Base-by-base conservation (phyloP, 495 filamentous ascomycete species). In the Penicillium pulvis region DNA sequence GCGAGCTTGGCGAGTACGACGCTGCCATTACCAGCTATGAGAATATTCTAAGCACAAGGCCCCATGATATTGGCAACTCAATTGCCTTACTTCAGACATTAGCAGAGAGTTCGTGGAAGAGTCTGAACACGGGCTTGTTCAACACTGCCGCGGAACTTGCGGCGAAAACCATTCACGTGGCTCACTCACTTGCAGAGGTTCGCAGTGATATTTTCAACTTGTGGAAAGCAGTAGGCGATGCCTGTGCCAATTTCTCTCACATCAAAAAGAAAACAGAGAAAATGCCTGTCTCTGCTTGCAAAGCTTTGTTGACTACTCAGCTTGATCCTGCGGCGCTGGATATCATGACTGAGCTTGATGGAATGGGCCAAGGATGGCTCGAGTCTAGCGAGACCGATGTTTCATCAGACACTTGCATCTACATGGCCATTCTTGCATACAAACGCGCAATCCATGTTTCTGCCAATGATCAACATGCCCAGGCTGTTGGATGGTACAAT, bases 401-500 rank as follows among this genome's bases (percentile, higher is more conserved):
- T 20, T 57, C 62, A 36, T 63, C 73, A 28, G 61, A 75, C 11
- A 51, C 62, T 20, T 84, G 81, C 48, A 62, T 92, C 3, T 79
- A 90, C 53, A 81, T 87, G 39, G 81, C 86, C 0, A 92, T 98
- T 16, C 74, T 97, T 28, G 90, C 91, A 6, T 89, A 92, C 69
- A 98, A 97, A 65, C 86, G 90, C 52, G 90, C 92, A 19, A 87
- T 98, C 16, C 78, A 88, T 55, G 81, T 85, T 43, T 88, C 89
- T 33, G 74, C 84, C 2, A 77, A 86, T 54, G 93, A 99, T 64
- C 57, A 84, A 3, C 90, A 98, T 70, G 92, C 93, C n/a, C 93
- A 95, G 72, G 91, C 94, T 8, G 90, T 98, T 30, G 90, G 92
- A 1, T 96, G 93, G 83, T 99, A 93, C 71, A 99, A 99, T 67